These are phyloP conservation scores for Arctium lappa DNA, from an alignment of 129 eudicot species.

Conservation along the genomic window DNA sequence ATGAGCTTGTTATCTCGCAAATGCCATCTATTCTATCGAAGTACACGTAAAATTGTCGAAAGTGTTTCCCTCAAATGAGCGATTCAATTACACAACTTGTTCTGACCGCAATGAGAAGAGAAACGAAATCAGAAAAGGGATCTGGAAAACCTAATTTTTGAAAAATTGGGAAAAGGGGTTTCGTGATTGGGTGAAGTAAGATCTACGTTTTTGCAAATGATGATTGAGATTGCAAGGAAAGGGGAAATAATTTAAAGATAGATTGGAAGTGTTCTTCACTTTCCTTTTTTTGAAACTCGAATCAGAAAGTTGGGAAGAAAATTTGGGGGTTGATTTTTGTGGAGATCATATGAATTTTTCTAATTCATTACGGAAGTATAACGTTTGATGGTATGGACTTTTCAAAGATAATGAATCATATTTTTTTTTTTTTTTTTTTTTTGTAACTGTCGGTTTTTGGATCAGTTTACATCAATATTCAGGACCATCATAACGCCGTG, in stretches of 20 bases:
- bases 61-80: neutral
- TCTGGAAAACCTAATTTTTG: slow-evolving; percentile 16
- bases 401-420: neutral
- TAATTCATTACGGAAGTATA: neutral
- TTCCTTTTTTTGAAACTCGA: neutral
- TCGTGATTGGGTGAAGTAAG: slow-evolving; percentile 34
- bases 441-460: too few species aligned
- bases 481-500: too few species aligned
- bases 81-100: neutral
- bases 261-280: neutral
- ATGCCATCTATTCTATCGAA: slow-evolving; percentile 25
- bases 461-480: too few species aligned
- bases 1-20: slow-evolving; percentile 19
- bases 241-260: neutral
- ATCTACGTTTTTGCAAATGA: slow-evolving; percentile 25
- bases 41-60: neutral
- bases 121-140: slow-evolving; percentile 3
- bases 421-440: too few species aligned
- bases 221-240: slow-evolving; percentile 17
- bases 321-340: neutral
- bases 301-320: neutral
- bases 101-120: slow-evolving; percentile 1
- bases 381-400: neutral
- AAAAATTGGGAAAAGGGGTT: slow-evolving; percentile 15
- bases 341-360: neutral